Evolutionary conservation across 768 basidiomycete species (phyloP).

Genomic region (Nidularia sp.): DNA sequence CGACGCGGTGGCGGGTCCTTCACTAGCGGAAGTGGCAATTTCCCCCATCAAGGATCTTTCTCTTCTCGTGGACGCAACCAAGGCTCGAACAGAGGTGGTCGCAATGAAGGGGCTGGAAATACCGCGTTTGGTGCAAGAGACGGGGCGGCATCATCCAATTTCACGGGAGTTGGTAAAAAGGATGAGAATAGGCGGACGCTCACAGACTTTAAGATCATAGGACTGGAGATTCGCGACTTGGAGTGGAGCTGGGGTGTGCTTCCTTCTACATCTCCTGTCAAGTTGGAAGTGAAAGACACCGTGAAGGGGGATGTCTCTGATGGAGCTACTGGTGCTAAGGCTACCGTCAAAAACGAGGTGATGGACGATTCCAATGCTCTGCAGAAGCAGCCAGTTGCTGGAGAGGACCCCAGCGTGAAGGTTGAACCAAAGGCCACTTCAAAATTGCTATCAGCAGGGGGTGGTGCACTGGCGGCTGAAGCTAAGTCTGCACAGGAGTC

Average conservation of each 20-base stretch:
- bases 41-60: conserved; percentile 40
- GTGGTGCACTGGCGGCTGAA: conserved; percentile 4
- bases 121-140: conserved; percentile 47
- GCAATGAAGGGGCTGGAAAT: conserved; percentile 35
- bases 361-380: conserved; percentile 20
- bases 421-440: conserved; percentile 5
- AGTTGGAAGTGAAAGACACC: conserved; percentile 24
- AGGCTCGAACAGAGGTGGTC: conserved; percentile 31
- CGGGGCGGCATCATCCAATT: conserved; percentile 37
- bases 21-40: conserved; percentile 30
- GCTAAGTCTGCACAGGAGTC: conserved; percentile 23
- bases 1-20: conserved; percentile 68
- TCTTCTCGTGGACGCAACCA: conserved; percentile 63
- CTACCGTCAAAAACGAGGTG: conserved; percentile 27
- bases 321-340: conserved; percentile 24
- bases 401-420: conserved; percentile 22
- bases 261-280: conserved; percentile 26
- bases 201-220: conserved; percentile 97
- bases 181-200: conserved; percentile 89
- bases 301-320: conserved; percentile 4
- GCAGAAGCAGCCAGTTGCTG: conserved; percentile 9
- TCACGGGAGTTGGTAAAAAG: conserved; percentile 62
- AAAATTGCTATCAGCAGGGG: neutral
- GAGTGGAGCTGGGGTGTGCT: conserved; percentile 84
- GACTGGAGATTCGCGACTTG: conserved; percentile 78